Evolutionary conservation across 1,284 basidiomycete species (phyloP).

Genomic region (Wolfiporia cocos): DNA sequence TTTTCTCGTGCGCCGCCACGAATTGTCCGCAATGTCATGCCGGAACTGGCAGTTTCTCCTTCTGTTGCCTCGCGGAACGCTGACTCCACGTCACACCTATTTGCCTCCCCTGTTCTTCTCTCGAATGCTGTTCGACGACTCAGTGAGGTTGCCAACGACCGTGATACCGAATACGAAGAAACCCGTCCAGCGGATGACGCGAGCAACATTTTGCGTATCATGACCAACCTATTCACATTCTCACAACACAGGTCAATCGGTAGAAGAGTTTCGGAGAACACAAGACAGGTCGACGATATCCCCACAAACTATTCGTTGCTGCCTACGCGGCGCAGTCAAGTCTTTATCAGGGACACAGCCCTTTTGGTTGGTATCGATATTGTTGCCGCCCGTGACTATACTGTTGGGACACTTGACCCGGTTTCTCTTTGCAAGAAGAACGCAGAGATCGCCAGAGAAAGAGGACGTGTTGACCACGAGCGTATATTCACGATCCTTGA

Average conservation of each 20-base stretch:
- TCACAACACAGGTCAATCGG: constrained; percentile 46
- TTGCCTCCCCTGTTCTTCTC: constrained; percentile 58
- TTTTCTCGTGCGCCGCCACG: constrained; percentile 78
- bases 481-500: constrained; percentile 64
- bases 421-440: constrained; percentile 54
- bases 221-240: constrained; percentile 67
- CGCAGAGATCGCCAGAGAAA: constrained; percentile 48
- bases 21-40: constrained; percentile 53
- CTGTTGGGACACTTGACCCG: constrained; percentile 40
- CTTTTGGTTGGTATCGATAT: constrained; percentile 51
- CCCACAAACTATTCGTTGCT: constrained; percentile 32
- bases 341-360: constrained; percentile 62
- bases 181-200: constrained; percentile 37
- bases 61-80: constrained; percentile 26
- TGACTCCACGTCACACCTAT: constrained; percentile 36
- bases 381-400: constrained; percentile 61
- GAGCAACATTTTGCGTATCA: constrained; percentile 57
- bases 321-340: constrained; percentile 47
- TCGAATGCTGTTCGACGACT: constrained; percentile 64
- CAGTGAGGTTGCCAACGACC: constrained; percentile 53
- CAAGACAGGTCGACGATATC: constrained; percentile 27
- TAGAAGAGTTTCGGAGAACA: constrained; percentile 29
- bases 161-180: constrained; percentile 30
- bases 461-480: constrained; percentile 66
- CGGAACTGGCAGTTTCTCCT: constrained; percentile 45